These are phyloP conservation scores for Coleophoma crateriformis DNA, from an alignment of 2,329 filamentous ascomycete species.

Conservation along the genomic window DNA sequence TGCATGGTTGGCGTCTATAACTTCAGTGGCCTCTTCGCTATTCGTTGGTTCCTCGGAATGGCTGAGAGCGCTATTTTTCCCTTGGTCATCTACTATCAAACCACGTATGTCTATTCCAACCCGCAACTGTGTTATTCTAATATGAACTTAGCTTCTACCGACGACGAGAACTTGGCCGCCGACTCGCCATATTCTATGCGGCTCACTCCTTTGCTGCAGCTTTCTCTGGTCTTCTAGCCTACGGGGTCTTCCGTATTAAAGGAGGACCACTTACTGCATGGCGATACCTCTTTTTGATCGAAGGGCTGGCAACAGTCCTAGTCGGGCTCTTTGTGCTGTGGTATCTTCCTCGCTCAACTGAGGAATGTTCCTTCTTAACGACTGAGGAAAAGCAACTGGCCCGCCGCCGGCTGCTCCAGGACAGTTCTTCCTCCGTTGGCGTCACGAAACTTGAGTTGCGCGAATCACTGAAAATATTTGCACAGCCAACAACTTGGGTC, in stretches of 20 bases:
- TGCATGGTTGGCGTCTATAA: slow-evolving; percentile 27
- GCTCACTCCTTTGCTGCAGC: slow-evolving; percentile 66
- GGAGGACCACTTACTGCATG: slow-evolving; percentile 35
- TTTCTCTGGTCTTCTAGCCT: slow-evolving; percentile 33
- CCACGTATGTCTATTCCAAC: slow-evolving; percentile 12
- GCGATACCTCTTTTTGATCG: slow-evolving; percentile 42
- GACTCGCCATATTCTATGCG: slow-evolving; percentile 67
- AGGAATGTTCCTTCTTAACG: slow-evolving; percentile 18
- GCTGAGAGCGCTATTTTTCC: slow-evolving; percentile 63
- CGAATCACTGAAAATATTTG: slow-evolving; percentile 43
- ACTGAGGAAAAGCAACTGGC: slow-evolving; percentile 15
- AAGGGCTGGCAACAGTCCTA: slow-evolving; percentile 13
- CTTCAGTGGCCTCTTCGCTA: slow-evolving; percentile 57
- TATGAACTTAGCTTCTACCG: slow-evolving; percentile 53
- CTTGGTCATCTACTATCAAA: slow-evolving; percentile 47
- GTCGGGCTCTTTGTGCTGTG: slow-evolving; percentile 12
- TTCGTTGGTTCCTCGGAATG: slow-evolving; percentile 64
- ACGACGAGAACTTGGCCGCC: slow-evolving; percentile 60
- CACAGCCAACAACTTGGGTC: slow-evolving; percentile 27
- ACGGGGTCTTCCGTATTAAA: slow-evolving; percentile 43
- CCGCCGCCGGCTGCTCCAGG: slow-evolving; percentile 13
- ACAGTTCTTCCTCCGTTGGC: slow-evolving; percentile 57
- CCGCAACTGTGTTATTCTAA: neutral
- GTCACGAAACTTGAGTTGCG: slow-evolving; percentile 41
- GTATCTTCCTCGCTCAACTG: neutral